Evolutionary conservation across 2,329 filamentous ascomycete genomes (phyloP), one percentile per base, ranked within the genome.

Genomic region (Aureobasidium sp.): DNA sequence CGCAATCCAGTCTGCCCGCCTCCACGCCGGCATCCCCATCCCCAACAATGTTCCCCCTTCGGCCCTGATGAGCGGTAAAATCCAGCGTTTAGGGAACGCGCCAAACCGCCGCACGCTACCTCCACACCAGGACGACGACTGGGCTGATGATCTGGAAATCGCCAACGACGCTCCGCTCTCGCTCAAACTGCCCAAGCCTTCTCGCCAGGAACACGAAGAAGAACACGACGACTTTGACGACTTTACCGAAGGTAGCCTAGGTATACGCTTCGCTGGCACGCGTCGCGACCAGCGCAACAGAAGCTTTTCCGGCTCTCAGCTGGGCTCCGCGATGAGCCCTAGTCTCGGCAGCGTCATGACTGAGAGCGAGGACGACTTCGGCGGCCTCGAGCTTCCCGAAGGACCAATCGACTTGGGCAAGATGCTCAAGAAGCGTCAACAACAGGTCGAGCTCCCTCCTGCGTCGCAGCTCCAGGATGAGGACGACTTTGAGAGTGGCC

Each of bases 211-310:
- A 9, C 43, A 47, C 25, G 55, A 47, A 6, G 42, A 58, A 31
- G 75, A 78, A 43, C 73, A 77, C 55, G 90, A 95, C 57, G 92
- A 96, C 63, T 85, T 95, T 66, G 92, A 88, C 62, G 86, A 96
- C 70, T 95, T 93, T 88, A 90, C 88, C 57, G 94, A 97, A 74
- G 92, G 91, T 60, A 96, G 92, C 71, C 79, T 96, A 62, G 91
- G 93, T 40, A 95, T 93, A 46, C 84, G 93, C 61, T 93, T 92
- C 74, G 92, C 89, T 40, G 93, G 93, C 46, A 96, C 90, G 15
- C 83, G 85, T 65, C 85, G 90, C 67, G 90, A 93, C 68, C 82
- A 81, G n/a, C 84, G 90, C 51, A 85, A 86, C 68, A 85, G 90
- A 68, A 94, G 90, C 76, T 96, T 91, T 0, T 93, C 90, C 19